Percentiles rank a stretch among this genome's conserved stretches.
phyloP scores from a whole-genome alignment of 2,329 filamentous ascomycete species.

The Peltaster fructicola region DNA sequence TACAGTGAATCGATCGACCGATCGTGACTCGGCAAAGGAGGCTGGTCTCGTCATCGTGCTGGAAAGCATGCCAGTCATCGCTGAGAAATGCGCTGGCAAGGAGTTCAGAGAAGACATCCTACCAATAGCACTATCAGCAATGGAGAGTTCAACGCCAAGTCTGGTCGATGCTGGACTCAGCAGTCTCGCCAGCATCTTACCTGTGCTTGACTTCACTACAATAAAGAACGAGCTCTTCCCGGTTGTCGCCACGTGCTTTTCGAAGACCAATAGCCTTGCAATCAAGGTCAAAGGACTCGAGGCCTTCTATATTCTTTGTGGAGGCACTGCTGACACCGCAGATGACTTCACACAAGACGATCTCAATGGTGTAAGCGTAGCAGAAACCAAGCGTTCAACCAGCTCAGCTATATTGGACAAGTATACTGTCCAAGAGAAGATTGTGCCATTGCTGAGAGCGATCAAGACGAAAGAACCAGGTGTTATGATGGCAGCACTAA shows the following conservation, averaged over 20 bases:
- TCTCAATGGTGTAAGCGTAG: slow-evolving; percentile 48
- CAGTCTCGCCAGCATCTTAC: slow-evolving; percentile 62
- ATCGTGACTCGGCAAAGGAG: slow-evolving; percentile 69
- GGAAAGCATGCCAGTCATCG: slow-evolving; percentile 60
- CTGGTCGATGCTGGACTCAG: slow-evolving; percentile 73
- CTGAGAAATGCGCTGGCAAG: slow-evolving; percentile 69
- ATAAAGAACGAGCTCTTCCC: slow-evolving; percentile 96
- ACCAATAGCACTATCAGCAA: slow-evolving; percentile 63
- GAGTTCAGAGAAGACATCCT: slow-evolving; percentile 94
- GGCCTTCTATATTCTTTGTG: slow-evolving; percentile 77
- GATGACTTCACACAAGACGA: slow-evolving; percentile 42
- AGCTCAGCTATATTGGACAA: slow-evolving; percentile 73
- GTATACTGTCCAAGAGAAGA: slow-evolving; percentile 95
- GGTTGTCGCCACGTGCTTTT: slow-evolving; percentile 76
- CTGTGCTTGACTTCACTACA: slow-evolving; percentile 83
- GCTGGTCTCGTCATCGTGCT: slow-evolving; percentile 82
- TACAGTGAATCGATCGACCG: slow-evolving; percentile 38
- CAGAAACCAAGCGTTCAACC: slow-evolving; percentile 25
- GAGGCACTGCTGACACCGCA: slow-evolving; percentile 35
- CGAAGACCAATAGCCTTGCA: slow-evolving; percentile 76
- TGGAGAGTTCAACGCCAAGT: slow-evolving; percentile 78
- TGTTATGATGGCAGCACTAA: slow-evolving; percentile 86
- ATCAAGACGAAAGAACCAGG: slow-evolving; percentile 98
- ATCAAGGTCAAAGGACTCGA: slow-evolving; percentile 90
- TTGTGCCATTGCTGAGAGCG: slow-evolving; percentile 71